Evolutionary conservation across 805 yeast genomes (phyloP).

Genomic region (Wickerhamiella kazuoi): DNA sequence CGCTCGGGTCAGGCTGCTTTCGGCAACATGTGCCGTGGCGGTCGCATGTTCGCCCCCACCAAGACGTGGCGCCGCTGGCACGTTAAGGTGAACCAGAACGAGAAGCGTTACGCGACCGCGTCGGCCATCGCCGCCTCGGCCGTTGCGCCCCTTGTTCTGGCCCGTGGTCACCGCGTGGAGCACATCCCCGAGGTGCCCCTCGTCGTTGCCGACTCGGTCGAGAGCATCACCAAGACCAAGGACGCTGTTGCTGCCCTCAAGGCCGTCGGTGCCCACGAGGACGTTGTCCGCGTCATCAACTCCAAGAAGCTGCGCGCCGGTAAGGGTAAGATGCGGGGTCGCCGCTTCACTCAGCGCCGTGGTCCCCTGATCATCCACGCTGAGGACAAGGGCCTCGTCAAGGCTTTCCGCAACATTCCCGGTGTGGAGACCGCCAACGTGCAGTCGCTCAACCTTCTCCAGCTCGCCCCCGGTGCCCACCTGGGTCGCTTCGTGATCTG

Average conservation of each 20-base stretch:
- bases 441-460: constrained; percentile 81
- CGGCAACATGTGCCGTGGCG: constrained; percentile 99
- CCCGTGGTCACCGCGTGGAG: constrained; percentile 99
- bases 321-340: constrained; percentile 99
- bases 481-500: constrained; percentile 99
- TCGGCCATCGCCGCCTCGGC: constrained; percentile 99
- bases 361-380: constrained; percentile 98
- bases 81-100: constrained; percentile 99
- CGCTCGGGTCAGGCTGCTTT: constrained; percentile 99
- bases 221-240: constrained; percentile 89
- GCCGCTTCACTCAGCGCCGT: constrained; percentile 98
- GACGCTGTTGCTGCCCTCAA: constrained; percentile 96
- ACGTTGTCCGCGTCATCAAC: constrained; percentile 92
- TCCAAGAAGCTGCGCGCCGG: constrained; percentile 99
- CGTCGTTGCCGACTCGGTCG: constrained; percentile 86
- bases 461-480: constrained; percentile 99
- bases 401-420: constrained; percentile 99
- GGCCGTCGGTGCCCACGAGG: constrained; percentile 98
- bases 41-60: constrained; percentile 99
- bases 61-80: constrained; percentile 99
- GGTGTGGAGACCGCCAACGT: constrained; percentile 98
- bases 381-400: constrained; percentile 91
- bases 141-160: constrained; percentile 93
- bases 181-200: constrained; percentile 95
- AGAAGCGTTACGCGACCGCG: constrained; percentile 99